Base-by-base conservation (phyloP, 345 rosid genomes). In the Populus davidiana region DNA sequence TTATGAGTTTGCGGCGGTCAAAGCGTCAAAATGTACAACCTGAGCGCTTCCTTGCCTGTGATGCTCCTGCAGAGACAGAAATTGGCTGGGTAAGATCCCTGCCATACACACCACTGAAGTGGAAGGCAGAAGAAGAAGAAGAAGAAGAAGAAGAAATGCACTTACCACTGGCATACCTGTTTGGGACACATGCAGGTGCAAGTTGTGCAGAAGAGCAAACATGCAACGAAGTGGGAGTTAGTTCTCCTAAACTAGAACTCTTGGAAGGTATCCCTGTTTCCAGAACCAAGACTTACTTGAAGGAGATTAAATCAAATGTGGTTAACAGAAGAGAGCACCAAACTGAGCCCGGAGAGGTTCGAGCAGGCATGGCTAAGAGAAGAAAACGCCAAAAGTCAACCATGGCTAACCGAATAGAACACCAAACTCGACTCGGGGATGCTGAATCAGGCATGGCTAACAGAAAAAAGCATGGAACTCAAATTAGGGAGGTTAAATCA, bases 21-120 rank as follows among this genome's bases (percentile, higher is more conserved):
- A 91, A 89, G 82, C 90, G 95, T 77, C 83, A 93, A 83, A 83
- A 85, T 50, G 76, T 85, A 18, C 86, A 81, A 68, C 98, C 98
- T 9, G 97, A 94, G 1, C 91, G 94, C 69, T 90, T 85, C 79
- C 65, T 76, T 16, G 88, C 81, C 36, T 77, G 88, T 64, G 93
- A 89, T 39, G 16, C 70, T 72, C 61, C 84, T 41, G 73, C 81
- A 49, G 86, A 84, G 54, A 70, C 82, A 20, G 83, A 88, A 47
- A 71, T 72, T 69, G 83, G 86, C 71, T 87, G 88, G 87, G 85
- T 85, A 61, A 86, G 88, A 65, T 29, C 74, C 65, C 80, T 85
- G 81, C 86, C 93, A 38, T 76, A 65, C 78, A 92, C 68, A 85
- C 75, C 74, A 10, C 85, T 74, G n/a, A 84, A 80, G 77, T 80